Evolutionary conservation across 2,329 filamentous ascomycete species (phyloP).

Genomic region (Sporothrix pallida): DNA sequence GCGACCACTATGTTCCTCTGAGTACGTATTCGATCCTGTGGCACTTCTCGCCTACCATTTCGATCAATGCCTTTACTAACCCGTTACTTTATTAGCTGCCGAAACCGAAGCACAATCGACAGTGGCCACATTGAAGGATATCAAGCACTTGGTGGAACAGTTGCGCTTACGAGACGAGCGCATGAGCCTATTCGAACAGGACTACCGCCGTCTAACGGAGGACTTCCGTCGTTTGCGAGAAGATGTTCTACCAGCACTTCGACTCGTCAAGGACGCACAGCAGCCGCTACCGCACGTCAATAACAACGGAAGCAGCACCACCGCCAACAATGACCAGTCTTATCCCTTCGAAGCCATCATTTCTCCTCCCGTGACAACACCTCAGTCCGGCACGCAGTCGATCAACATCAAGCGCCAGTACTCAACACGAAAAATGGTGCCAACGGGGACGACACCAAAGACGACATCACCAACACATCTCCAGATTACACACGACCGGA

Average conservation of each 20-base stretch:
- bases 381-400: conserved; percentile 55
- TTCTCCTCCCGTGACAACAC: conserved; percentile 36
- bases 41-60: too few species aligned
- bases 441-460: conserved; percentile 69
- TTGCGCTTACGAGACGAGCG: conserved; percentile 89
- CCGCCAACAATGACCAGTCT: conserved; percentile 44
- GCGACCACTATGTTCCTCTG: conserved; percentile 89
- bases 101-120: conserved; percentile 86
- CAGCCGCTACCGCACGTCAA: conserved; percentile 75
- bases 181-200: conserved; percentile 80
- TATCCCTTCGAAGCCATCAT: conserved; percentile 52
- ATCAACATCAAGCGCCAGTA: conserved; percentile 72
- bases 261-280: conserved; percentile 88
- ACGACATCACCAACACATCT: conserved; percentile 75
- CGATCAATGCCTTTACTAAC: neutral
- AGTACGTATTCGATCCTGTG: conserved; percentile 63
- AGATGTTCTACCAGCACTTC: conserved; percentile 87
- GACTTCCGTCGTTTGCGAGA: conserved; percentile 89
- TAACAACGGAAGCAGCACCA: conserved; percentile 41
- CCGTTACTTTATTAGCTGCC: conserved; percentile 66
- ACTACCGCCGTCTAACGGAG: conserved; percentile 81
- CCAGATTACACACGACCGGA: conserved; percentile 70
- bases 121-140: conserved; percentile 89
- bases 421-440: conserved; percentile 74
- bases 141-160: conserved; percentile 87